Conservation (phyloP, 2,329 filamentous ascomycete genomes). For the Hypocrella siamensis region DNA sequence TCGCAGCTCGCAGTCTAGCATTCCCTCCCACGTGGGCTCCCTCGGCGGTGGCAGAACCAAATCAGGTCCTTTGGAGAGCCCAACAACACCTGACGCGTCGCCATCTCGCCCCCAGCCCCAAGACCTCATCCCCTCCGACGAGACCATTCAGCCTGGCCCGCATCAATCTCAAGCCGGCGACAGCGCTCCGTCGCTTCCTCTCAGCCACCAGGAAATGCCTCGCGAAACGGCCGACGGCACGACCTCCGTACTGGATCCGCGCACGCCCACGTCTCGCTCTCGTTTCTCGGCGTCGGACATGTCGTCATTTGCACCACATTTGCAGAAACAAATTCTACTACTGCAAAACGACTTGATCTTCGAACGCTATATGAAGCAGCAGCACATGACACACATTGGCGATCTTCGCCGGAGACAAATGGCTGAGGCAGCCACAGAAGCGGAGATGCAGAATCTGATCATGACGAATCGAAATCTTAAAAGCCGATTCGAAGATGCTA, state of each 20-base stretch:
- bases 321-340: slow-evolving; percentile 61
- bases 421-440: slow-evolving; percentile 61
- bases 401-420: slow-evolving; percentile 62
- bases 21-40: slow-evolving; percentile 32
- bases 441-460: slow-evolving; percentile 68
- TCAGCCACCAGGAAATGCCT: slow-evolving; percentile 32
- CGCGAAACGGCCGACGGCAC: slow-evolving; percentile 19
- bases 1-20: slow-evolving; percentile 32
- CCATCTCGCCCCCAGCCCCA: slow-evolving; percentile 40
- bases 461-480: slow-evolving; percentile 62
- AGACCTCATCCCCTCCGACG: slow-evolving; percentile 45
- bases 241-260: slow-evolving; percentile 7
- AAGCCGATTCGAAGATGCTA: slow-evolving; percentile 56
- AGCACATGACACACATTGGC: slow-evolving; percentile 69
- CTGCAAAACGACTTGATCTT: slow-evolving; percentile 71
- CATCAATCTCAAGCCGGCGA: slow-evolving; percentile 41
- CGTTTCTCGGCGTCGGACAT: slow-evolving; percentile 16
- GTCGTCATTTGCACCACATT: slow-evolving; percentile 29
- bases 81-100: slow-evolving; percentile 37
- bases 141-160: slow-evolving; percentile 37
- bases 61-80: slow-evolving; percentile 38
- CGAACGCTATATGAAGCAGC: slow-evolving; percentile 69
- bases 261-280: slow-evolving; percentile 12
- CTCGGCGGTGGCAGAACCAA: slow-evolving; percentile 20
- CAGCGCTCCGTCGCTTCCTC: slow-evolving; percentile 36